Evolutionary conservation across 1,139 yeast genomes (phyloP).

Genomic region (Meyerozyma athensensis): DNA sequence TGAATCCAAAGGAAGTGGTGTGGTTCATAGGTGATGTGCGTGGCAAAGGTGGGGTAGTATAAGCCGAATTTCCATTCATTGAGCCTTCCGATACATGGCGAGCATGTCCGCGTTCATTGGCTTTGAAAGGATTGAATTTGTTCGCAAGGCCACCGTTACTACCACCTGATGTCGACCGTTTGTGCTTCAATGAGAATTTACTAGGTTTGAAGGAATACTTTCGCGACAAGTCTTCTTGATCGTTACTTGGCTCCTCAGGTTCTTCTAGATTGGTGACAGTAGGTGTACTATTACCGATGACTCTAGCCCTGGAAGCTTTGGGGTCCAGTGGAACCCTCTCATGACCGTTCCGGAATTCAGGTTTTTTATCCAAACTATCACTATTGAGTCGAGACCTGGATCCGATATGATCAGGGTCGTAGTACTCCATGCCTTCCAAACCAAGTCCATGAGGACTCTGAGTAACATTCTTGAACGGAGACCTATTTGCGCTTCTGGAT

Average conservation of each 20-base stretch:
- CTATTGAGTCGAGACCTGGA: background rate
- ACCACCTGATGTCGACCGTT: slow-evolving; percentile 40
- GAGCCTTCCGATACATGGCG: slow-evolving; percentile 43
- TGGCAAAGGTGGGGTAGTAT: slow-evolving; percentile 45
- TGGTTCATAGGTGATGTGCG: slow-evolving; percentile 17
- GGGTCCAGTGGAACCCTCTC: slow-evolving; percentile 1
- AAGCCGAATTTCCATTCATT: slow-evolving; percentile 26
- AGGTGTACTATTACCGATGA: slow-evolving; percentile 20
- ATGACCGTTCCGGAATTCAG: background rate
- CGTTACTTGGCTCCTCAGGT: background rate
- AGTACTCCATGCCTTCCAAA: slow-evolving; percentile 4
- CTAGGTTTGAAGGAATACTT: slow-evolving; percentile 30
- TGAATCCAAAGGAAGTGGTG: slow-evolving; percentile 3
- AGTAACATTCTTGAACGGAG: background rate
- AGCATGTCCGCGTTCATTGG: slow-evolving; percentile 29
- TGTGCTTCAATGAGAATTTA: slow-evolving; percentile 34
- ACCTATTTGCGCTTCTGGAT: background rate
- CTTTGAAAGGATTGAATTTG: slow-evolving; percentile 33
- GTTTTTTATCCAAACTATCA: background rate
- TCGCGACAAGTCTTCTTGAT: slow-evolving; percentile 15
- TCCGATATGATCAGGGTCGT: background rate
- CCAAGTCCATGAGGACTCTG: slow-evolving; percentile 3
- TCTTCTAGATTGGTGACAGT: slow-evolving; percentile 38
- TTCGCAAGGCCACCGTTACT: slow-evolving; percentile 19
- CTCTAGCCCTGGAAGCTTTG: background rate